Conservation (phyloP, 2,329 filamentous ascomycete species). For the Pestalotiopsis sp. region DNA sequence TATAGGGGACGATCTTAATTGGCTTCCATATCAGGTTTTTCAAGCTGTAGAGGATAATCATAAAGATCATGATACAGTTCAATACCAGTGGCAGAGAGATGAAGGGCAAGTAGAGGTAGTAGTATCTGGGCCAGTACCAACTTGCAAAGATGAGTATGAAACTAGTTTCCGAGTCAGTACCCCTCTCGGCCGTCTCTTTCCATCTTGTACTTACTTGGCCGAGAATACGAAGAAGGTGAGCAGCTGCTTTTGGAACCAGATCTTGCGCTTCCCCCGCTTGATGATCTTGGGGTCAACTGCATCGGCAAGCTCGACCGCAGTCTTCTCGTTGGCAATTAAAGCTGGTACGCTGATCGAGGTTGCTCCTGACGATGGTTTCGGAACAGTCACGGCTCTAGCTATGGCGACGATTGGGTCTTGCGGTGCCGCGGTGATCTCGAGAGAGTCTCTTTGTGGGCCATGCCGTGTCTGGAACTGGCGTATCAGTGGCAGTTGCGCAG, state of each 20-base stretch:
- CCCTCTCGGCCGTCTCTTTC: not conserved
- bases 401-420: not conserved
- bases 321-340: conserved; percentile 16
- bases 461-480: not conserved
- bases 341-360: conserved; percentile 7
- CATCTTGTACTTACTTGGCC: conserved; percentile 17
- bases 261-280: conserved; percentile 19
- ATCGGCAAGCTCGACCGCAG: conserved; percentile 13
- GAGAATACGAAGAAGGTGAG: conserved; percentile 15
- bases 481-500: not conserved
- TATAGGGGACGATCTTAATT: conserved; percentile 27
- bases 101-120: conserved; percentile 44
- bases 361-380: not conserved
- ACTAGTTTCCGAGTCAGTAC: conserved; percentile 14
- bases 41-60: conserved; percentile 33
- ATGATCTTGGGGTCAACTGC: conserved; percentile 17
- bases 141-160: conserved; percentile 29
- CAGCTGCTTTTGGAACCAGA: conserved; percentile 18
- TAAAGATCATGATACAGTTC: conserved; percentile 42
- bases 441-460: not conserved
- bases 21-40: conserved; percentile 30
- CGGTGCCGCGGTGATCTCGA: not conserved
- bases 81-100: conserved; percentile 44
- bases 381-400: not conserved
- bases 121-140: conserved; percentile 40